Percentiles rank a stretch among this genome's conserved stretches.
Evolutionary conservation across 495 filamentous ascomycete species (phyloP).

Genomic region (Penicillium alfredii): DNA sequence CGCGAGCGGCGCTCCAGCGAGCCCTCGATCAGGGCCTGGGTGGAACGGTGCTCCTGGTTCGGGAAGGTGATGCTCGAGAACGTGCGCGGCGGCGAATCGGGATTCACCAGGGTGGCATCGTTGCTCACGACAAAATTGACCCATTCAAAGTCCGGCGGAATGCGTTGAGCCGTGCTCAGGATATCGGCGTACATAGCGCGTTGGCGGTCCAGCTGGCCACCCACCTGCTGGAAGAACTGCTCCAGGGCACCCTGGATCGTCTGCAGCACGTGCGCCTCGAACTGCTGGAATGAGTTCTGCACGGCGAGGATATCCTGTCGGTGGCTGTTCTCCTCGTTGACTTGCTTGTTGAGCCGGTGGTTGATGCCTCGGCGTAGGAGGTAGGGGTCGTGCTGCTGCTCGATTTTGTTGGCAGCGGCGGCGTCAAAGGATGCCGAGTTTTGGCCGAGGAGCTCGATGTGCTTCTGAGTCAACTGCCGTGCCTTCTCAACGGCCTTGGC

Average conservation of each 20-base stretch:
- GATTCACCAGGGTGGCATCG: slow-evolving; percentile 68
- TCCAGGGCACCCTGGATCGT: slow-evolving; percentile 76
- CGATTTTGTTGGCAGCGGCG: slow-evolving; percentile 55
- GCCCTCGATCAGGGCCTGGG: slow-evolving; percentile 79
- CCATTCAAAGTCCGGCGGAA: slow-evolving; percentile 92
- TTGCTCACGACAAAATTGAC: slow-evolving; percentile 69
- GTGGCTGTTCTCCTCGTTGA: slow-evolving; percentile 91
- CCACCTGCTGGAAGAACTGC: slow-evolving; percentile 70
- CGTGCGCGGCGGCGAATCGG: slow-evolving; percentile 62
- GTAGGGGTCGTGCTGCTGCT: slow-evolving; percentile 76
- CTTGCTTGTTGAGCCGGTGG: slow-evolving; percentile 81
- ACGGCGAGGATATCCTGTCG: slow-evolving; percentile 82
- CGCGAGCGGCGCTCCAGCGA: slow-evolving; percentile 79
- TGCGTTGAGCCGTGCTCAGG: slow-evolving; percentile 64
- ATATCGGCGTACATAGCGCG: slow-evolving; percentile 79
- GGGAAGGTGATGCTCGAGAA: slow-evolving; percentile 72
- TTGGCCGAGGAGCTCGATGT: slow-evolving; percentile 89
- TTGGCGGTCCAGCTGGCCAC: slow-evolving; percentile 72
- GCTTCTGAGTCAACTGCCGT: slow-evolving; percentile 79
- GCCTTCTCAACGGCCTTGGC: slow-evolving; percentile 90
- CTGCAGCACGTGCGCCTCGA: slow-evolving; percentile 79
- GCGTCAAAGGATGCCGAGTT: slow-evolving; percentile 71
- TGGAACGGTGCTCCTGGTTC: slow-evolving; percentile 77
- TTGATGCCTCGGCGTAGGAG: slow-evolving; percentile 74
- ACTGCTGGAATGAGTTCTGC: slow-evolving; percentile 80